Base-by-base conservation (phyloP, 2,329 filamentous ascomycete genomes). In the Fusarium sp. region DNA sequence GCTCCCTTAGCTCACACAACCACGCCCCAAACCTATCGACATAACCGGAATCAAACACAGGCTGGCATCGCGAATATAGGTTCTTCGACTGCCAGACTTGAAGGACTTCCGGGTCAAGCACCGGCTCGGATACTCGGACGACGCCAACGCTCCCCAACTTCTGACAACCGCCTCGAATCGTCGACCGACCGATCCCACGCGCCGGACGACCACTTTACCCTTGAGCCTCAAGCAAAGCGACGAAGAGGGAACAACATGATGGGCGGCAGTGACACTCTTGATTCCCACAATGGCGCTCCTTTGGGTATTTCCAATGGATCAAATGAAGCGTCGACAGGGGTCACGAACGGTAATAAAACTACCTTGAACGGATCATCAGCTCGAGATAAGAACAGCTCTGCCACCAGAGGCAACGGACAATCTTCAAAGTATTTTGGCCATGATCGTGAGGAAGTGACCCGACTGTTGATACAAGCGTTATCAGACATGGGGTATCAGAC, bases 401-500 rank as follows among this genome's bases (percentile, higher is more conserved):
- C 60, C 15, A 56, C 42, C 15, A 67, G 58, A 40, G 50, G 52
- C n/a, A 63, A 50, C 23, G 65, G 67, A 35, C 71, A 66, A 15
- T 69, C 76, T 4, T 60, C 65, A 17, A 81, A 80, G 32, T 98
- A 97, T 80, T 92, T 90, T 77, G 95, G 94, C 20, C 95, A 98
- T 78, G 90, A 96, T 78, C 90, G 94, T 78, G 94, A 97, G 84
- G 95, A 99, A 83, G 92, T 98, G 46, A 97, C 95, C 8, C 88
- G 96, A 58, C 92, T 98, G 70, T 82, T 99, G 75, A 96, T 99
- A 76, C 96, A 99, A 81, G 93, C 94, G 38, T 83, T 99, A 71
- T 89, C 90, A 27, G 95, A 98, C 79, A 87, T 99, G 83, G 96
- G 96, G 5, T 98, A 98, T 78, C 86, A 90, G 64, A 85, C 86